These are phyloP conservation scores for Lolium multiflorum DNA, from an alignment of 176 grass and related monocot species.

Conservation along the genomic window DNA sequence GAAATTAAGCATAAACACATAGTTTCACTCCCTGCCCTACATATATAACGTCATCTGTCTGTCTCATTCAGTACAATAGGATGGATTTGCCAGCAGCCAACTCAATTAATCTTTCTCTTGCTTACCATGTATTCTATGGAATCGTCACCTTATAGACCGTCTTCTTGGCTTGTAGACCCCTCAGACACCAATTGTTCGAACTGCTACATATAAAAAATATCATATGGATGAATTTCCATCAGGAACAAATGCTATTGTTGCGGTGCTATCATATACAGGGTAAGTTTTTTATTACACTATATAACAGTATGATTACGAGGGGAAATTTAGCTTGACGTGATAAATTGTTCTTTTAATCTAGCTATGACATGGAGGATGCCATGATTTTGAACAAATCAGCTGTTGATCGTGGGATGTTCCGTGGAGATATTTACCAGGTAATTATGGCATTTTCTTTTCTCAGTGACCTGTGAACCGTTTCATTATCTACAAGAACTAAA, in stretches of 20 bases:
- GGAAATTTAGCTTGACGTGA: constrained; percentile 13
- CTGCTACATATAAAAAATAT: constrained; percentile 83
- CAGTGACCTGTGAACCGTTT: not conserved
- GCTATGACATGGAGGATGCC: constrained; percentile 99
- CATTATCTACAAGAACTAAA: constrained; percentile 11
- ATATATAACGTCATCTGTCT: not conserved
- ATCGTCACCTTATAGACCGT: constrained; percentile 6
- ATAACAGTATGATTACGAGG: constrained; percentile 2
- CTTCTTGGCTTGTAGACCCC: constrained; percentile 71
- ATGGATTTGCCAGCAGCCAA: constrained; percentile 31
- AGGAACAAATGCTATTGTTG: constrained; percentile 96
- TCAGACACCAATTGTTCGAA: constrained; percentile 89
- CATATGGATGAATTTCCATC: constrained; percentile 89
- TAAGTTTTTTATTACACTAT: constrained; percentile 42
- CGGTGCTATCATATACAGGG: constrained; percentile 91
- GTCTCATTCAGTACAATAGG: not conserved
- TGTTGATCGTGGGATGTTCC: constrained; percentile 90
- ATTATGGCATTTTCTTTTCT: constrained; percentile 20
- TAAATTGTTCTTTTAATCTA: constrained; percentile 46
- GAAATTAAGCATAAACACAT: constrained; percentile 25
- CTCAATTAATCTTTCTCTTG: constrained; percentile 11
- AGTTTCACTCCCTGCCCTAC: not conserved
- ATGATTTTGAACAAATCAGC: constrained; percentile 99
- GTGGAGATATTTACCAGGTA: constrained; percentile 94
- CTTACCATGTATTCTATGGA: not conserved